A percentile compares a stretch with the other conserved stretches of the same genome.
These are phyloP conservation scores for Castanea sativa DNA, from an alignment of 306 rosid genomes.

Conservation along the genomic window DNA sequence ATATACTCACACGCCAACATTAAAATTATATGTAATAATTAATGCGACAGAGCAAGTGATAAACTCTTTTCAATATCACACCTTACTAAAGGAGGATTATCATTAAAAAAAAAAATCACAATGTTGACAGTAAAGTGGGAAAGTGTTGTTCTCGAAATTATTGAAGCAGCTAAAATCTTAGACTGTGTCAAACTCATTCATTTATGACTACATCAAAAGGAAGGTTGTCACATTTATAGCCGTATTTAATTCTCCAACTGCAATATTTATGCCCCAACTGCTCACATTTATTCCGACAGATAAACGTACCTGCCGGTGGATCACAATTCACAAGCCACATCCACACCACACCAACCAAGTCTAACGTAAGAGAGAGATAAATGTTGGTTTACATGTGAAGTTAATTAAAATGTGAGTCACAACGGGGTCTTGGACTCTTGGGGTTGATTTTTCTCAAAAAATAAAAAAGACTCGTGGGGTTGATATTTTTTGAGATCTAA, in stretches of 20 bases:
- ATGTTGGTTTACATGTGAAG: constrained; percentile 30
- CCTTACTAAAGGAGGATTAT: accelerated
- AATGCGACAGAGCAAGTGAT: accelerated
- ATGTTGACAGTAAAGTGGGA: neutral
- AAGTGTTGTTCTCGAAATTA: neutral
- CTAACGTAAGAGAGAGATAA: neutral
- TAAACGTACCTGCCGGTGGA: neutral
- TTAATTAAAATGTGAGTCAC: constrained; percentile 29
- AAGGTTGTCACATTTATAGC: constrained; percentile 7
- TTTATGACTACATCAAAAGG: neutral
- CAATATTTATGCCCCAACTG: constrained; percentile 3
- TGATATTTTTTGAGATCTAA: no score
- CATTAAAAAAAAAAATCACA: no score
- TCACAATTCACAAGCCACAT: neutral
- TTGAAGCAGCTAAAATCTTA: neutral
- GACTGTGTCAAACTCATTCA: neutral
- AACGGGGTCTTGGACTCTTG: neutral
- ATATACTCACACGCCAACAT: accelerated
- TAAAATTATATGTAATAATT: accelerated
- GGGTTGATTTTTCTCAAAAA: no score
- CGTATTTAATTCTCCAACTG: neutral
- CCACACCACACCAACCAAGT: neutral
- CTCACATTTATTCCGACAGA: constrained; percentile 2
- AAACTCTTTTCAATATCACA: accelerated
- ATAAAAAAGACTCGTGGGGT: no score